phyloP scores from a whole-genome alignment of 1,284 basidiomycete genomes.

The Ganoderma sinense region DNA sequence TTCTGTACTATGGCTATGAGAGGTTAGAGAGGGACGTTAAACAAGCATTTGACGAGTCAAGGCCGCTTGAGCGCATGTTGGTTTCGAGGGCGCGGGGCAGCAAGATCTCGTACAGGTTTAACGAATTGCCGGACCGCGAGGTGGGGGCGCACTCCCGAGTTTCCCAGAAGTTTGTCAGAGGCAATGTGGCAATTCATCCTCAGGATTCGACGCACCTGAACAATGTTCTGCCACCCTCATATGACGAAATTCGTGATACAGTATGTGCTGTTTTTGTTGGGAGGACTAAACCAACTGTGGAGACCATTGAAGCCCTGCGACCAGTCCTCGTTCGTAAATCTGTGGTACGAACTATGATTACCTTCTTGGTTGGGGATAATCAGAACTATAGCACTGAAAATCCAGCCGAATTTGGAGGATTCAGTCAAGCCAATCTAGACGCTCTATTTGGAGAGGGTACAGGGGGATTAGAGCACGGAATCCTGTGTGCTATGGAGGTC shows the following conservation, averaged over 20 bases:
- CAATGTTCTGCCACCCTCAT: not conserved
- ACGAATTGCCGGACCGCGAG: not conserved
- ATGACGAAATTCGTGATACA: not conserved
- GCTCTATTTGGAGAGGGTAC: not conserved
- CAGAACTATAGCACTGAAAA: not conserved
- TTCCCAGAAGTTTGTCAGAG: not conserved
- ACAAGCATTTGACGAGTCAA: not conserved
- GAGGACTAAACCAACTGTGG: not conserved
- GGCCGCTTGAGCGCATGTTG: not conserved
- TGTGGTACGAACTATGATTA: not conserved
- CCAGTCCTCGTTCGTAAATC: not conserved
- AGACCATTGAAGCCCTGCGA: not conserved
- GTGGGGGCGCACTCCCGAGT: not conserved
- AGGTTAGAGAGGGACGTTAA: not conserved
- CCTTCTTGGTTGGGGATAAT: not conserved
- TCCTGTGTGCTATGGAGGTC: not conserved
- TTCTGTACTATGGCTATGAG: not conserved
- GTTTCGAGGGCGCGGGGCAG: not conserved
- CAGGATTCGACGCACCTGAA: not conserved
- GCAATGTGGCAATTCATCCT: not conserved
- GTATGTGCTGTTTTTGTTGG: not conserved
- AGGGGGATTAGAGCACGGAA: not conserved
- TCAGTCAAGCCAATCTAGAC: not conserved
- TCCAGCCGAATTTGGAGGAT: not conserved
- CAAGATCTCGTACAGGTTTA: not conserved